Evolutionary conservation across 2,329 filamentous ascomycete species (phyloP), one percentile per base, ranked within the genome.

Genomic region (Fusarium albidum): DNA sequence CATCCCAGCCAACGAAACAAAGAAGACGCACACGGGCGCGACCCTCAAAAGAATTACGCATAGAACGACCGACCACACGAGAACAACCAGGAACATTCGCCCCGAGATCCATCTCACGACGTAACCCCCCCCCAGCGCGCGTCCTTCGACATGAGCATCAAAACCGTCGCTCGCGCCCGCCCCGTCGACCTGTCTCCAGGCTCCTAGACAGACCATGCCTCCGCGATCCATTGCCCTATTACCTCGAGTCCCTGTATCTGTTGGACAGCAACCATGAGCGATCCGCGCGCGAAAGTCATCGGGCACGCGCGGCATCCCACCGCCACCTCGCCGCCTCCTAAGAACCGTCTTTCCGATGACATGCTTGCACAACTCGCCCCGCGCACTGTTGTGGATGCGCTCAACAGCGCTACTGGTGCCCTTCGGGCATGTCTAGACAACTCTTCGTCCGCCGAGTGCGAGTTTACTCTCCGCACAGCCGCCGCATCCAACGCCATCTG

Each of bases 391-490:
- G 75, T 89, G 55, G 81, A 86, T 53, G 82, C 85, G 13, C 81
- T 91, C 61, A 78, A 78, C 39, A 75, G 76, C 41, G 80, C 81
- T 15, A 78, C 76, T 5, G 82, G 81, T 29, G 71, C 77, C 34
- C 69, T 88, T 14, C 82, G 81, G 67, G 68, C 73, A 39, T 89
- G 86, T 68, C 81, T 92, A 52, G 82, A 86, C 55, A 77, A 77
- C 29, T 84, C 88, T 13, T 86, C 87, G 2, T 74, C 80, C 4
- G 75, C 82, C 18, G 89, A 94, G 72, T 84, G 88, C 64, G 86
- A 88, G 13, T 86, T 94, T 71, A 89, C 87, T 34, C 79, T 88
- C 65, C 82, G 85, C 57, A 87, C 89, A 35, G 90, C 90, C 34
- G 73, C 86, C 55, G 87, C 89, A 13, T 89, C 89, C 11, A 84